Evolutionary conservation across 2,329 filamentous ascomycete species (phyloP), one percentile per base, ranked within the genome.

Genomic region (Trichoderma hamatum): DNA sequence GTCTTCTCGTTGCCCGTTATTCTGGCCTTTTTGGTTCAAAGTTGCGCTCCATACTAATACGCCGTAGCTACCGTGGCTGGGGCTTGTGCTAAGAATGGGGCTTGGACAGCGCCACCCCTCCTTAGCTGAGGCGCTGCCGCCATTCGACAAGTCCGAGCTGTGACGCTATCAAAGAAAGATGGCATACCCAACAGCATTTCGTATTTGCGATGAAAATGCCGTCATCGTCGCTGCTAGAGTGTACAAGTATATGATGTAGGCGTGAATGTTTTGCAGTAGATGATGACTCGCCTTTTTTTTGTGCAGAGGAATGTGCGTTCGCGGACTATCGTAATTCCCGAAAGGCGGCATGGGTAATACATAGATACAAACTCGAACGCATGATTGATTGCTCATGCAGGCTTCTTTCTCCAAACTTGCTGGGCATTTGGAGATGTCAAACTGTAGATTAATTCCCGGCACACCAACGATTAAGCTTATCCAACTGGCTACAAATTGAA

Each of bases 401-500:
- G 34, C 34, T 39, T 55, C 49, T 55, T 10, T 24, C 52, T 55
- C 52, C 51, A 11, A 58, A 36, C 36, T 1, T 39, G 34, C 28
- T 34, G 16, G 5, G 36, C 5, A 62, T 14, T 26, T 43, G 13
- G 49, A 16, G 52, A 52, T 19, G 51, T 43, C 21, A 58, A 49
- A 13, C 51, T 24, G 54, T 58, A 34, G 14, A 46, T 58, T 56
- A 34, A 64, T 55, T n/a, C 52, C 63, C 63, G 63, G 19, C 36
- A 58, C n/a, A 6, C 16, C 21, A 66, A 28, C 13, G 34, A 58
- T 59, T 59, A 67, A 67, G 64, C 64, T 67, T 67, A 67, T 59
- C 54, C 54, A 36, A 16, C 30, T 28, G 19, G 13, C 21, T 46
- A 39, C 26, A 66, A n/a, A n/a, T 43, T 43, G 39, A 43, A 43